Evolutionary conservation across 2,329 filamentous ascomycete species (phyloP), one percentile per base, ranked within the genome.

Genomic region (Nemania diffusa): DNA sequence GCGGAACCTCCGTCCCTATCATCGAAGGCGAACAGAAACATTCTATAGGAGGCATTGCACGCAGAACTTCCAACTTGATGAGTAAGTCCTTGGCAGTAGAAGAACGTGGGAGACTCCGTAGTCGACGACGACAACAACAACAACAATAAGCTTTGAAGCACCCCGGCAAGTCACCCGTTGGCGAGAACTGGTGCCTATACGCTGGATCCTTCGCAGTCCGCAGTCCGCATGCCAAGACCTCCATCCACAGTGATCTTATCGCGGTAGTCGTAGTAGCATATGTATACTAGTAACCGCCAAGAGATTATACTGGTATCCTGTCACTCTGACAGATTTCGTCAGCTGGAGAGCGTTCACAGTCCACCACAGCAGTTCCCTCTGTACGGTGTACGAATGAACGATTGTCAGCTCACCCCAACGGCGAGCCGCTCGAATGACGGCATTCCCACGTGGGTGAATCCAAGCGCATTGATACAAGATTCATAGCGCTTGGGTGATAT

Each of bases 201-300:
- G 37, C 60, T 55, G n/a, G 11, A 48, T 62, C 37, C n/a, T 34
- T 42, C 29, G 20, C 15, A 50, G 40, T 63, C 60, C 44, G 20
- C 15, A 50, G 40, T 63, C 60, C 44, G 62, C 62, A 65, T 68
- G 65, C 65, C 65, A 68, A 68, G 65, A 57, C 57, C 62, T 62
- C n/a, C n/a, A 20, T 57, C 7, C 62, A 57, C 32, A 44, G 56
- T 34, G 40, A 57, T 60, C 55, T 56, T 56, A 58, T 62, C 59
- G 62, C 53, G 62, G 55, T 40, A 40, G 34, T 40, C 58, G 55
- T 62, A 59, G 60, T 55, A 50, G 32, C 26, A 34, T 57, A 32
- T n/a, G 50, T 60, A 57, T 37, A 46, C 57, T 37, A 20, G 53
- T 53, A 26, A 34, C 42, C 60, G 53, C 65, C 51, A 51, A n/a